Conservation (phyloP, 1,284 basidiomycete genomes). For the Sparassis latifolia region DNA sequence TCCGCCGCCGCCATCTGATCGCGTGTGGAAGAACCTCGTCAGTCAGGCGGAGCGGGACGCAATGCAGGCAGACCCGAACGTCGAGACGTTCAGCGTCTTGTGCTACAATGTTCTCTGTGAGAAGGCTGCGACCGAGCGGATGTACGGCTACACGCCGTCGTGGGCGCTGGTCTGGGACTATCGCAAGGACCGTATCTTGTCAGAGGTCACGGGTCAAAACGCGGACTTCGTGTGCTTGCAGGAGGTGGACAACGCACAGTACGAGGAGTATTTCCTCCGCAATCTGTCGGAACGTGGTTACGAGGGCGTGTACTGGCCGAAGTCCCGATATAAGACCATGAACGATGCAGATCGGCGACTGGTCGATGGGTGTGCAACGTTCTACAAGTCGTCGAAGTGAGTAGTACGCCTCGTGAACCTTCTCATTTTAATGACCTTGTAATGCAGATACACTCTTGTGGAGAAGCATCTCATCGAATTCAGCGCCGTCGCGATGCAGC, state of each 20-base stretch:
- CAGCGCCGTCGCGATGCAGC: conserved; percentile 88
- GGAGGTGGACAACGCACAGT: conserved; percentile 92
- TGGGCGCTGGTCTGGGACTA: conserved; percentile 98
- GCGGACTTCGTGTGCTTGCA: conserved; percentile 93
- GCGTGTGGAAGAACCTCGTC: conserved; percentile 77
- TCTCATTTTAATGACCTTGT: conserved; percentile 8
- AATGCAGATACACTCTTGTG: conserved; percentile 78
- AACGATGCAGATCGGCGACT: conserved; percentile 77
- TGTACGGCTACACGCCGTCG: conserved; percentile 96
- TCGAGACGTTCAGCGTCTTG: conserved; percentile 76
- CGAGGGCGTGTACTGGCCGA: conserved; percentile 92
- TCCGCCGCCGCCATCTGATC: conserved; percentile 77
- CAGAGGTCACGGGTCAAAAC: conserved; percentile 79
- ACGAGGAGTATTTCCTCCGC: conserved; percentile 88
- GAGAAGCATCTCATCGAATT: conserved; percentile 96
- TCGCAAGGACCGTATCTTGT: conserved; percentile 85
- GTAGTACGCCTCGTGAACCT: conserved; percentile 26
- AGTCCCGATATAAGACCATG: conserved; percentile 93
- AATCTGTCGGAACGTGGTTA: conserved; percentile 78
- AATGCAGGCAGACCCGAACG: conserved; percentile 45
- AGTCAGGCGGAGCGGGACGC: conserved; percentile 62
- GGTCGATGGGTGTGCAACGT: conserved; percentile 97
- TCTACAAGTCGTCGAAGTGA: conserved; percentile 88
- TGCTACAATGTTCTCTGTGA: conserved; percentile 97
- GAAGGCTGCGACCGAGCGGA: conserved; percentile 79